phyloP scores from a whole-genome alignment of 768 basidiomycete genomes.

The Lactarius trivialis region DNA sequence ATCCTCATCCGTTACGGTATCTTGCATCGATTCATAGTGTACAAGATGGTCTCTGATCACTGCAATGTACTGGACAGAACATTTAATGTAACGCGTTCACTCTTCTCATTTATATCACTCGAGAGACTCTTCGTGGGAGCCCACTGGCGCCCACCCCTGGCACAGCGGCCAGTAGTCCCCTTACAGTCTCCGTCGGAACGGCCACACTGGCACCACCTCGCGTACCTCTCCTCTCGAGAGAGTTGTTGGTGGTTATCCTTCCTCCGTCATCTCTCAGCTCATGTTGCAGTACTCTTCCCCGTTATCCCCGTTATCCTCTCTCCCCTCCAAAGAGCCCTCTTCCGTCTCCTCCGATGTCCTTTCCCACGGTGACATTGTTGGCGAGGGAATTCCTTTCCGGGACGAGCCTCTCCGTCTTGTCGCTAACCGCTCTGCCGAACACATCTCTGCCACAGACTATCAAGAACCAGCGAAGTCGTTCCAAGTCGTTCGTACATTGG shows the following conservation, averaged over 20 bases:
- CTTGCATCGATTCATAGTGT: too few relatives aligned
- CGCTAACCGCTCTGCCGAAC: too few relatives aligned
- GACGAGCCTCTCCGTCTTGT: constrained; percentile 58
- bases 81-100: too few relatives aligned
- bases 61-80: too few relatives aligned
- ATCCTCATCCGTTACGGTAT: too few relatives aligned
- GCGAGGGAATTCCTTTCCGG: constrained; percentile 27
- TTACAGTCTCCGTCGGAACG: constrained; percentile 56
- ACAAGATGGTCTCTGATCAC: too few relatives aligned
- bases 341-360: constrained; percentile 19
- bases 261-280: constrained; percentile 3
- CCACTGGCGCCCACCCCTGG: too few relatives aligned
- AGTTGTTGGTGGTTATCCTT: constrained; percentile 29
- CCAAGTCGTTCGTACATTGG: constrained; percentile 79
- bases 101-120: too few relatives aligned
- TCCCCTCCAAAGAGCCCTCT: constrained; percentile 12
- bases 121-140: too few relatives aligned
- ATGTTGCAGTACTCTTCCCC: constrained; percentile 36
- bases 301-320: constrained; percentile 21
- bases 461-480: constrained; percentile 59
- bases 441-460: constrained; percentile 32
- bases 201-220: constrained; percentile 27
- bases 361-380: constrained; percentile 22
- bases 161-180: too few relatives aligned
- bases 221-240: constrained; percentile 24